Conservation (phyloP, 352 stramenopile species). For the Pythium dissimile region DNA sequence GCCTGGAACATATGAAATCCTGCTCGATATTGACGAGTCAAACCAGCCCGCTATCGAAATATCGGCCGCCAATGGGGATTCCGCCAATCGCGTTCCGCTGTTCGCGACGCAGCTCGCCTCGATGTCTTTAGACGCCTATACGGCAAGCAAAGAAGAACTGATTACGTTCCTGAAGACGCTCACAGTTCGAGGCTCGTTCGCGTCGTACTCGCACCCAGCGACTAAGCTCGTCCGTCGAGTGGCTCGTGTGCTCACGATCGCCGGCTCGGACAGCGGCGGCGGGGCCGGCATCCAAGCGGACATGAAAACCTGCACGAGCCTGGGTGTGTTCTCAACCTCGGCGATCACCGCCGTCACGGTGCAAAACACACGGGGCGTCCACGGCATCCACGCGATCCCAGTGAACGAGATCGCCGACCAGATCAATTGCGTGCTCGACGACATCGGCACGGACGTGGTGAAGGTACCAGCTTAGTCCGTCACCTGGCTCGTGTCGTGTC, state of each 20-base stretch:
- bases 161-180: slow-evolving; percentile 26
- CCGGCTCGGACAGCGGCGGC: slow-evolving; percentile 90
- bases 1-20: slow-evolving; percentile 21
- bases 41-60: not conserved
- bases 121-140: not conserved
- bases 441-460: slow-evolving; percentile 86
- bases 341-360: slow-evolving; percentile 93
- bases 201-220: slow-evolving; percentile 1
- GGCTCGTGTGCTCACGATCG: slow-evolving; percentile 87
- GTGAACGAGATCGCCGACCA: slow-evolving; percentile 69
- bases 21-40: slow-evolving; percentile 1
- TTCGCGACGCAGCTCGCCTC: not conserved
- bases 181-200: slow-evolving; percentile 2
- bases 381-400: slow-evolving; percentile 47
- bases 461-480: slow-evolving; percentile 63
- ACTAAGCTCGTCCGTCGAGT: not conserved
- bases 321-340: slow-evolving; percentile 79
- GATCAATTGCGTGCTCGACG: slow-evolving; percentile 83
- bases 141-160: slow-evolving; percentile 20
- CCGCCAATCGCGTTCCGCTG: not conserved
- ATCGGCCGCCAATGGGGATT: not conserved
- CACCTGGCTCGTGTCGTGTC: not conserved
- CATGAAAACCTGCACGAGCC: slow-evolving; percentile 86
- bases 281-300: slow-evolving; percentile 93
- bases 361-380: slow-evolving; percentile 63